These are phyloP conservation scores for Emergomyces orientalis DNA, from an alignment of 2,329 filamentous ascomycete genomes.

Conservation along the genomic window DNA sequence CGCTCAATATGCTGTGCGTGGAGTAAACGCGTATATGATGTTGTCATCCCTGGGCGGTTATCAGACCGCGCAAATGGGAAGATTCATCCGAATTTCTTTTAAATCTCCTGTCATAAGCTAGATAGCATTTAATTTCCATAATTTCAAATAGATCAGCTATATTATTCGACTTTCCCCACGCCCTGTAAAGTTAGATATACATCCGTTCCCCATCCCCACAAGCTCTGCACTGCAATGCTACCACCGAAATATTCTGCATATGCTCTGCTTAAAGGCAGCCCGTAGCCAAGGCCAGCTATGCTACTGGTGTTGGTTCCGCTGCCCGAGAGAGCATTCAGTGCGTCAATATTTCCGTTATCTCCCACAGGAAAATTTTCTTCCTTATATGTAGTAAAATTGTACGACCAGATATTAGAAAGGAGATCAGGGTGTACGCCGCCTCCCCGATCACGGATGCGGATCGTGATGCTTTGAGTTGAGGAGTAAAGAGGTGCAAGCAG, in stretches of 20 bases:
- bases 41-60: constrained; percentile 43
- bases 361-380: constrained; percentile 48
- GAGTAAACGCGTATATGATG: constrained; percentile 47
- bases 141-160: not conserved
- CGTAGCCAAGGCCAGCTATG: constrained; percentile 89
- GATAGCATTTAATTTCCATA: not conserved
- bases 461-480: constrained; percentile 73
- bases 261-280: constrained; percentile 76
- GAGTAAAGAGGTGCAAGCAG: constrained; percentile 26
- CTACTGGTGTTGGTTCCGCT: constrained; percentile 65
- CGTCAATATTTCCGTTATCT: constrained; percentile 51
- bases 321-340: constrained; percentile 64
- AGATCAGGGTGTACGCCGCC: constrained; percentile 83
- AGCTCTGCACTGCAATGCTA: constrained; percentile 85
- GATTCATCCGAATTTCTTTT: constrained; percentile 36
- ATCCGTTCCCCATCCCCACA: constrained; percentile 83
- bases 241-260: constrained; percentile 99
- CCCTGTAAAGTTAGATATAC: constrained; percentile 55
- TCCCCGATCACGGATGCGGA: constrained; percentile 89
- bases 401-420: constrained; percentile 84
- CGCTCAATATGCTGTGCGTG: constrained; percentile 48
- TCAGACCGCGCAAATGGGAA: constrained; percentile 34
- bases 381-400: constrained; percentile 91
- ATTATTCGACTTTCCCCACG: constrained; percentile 43
- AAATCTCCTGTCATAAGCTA: not conserved